Evolutionary conservation across 495 filamentous ascomycete species (phyloP).

Genomic region (Evernia prunastri): DNA sequence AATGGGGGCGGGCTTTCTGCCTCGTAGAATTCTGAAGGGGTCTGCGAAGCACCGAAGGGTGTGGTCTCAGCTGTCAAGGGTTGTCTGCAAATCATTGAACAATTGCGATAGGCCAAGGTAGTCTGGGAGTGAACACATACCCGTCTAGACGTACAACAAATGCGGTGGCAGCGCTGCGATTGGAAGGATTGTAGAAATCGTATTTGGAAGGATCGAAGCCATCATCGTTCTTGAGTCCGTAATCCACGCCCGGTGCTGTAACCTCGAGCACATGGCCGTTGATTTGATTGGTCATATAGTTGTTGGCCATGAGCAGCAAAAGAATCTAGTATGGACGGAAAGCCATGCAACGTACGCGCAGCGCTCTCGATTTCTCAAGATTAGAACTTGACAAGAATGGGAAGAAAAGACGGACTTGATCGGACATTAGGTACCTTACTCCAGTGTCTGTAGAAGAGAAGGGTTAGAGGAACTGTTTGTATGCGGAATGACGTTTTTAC

Average conservation of each 20-base stretch:
- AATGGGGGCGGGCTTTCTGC: constrained; percentile 15
- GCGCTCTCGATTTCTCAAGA: not conserved
- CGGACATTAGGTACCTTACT: not conserved
- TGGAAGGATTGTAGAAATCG: constrained; percentile 21
- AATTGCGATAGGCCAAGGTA: not conserved
- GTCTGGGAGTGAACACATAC: not conserved
- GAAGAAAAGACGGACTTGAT: not conserved
- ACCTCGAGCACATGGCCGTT: not conserved
- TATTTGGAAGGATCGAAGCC: constrained; percentile 24
- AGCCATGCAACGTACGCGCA: not conserved
- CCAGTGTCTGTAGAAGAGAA: too few species aligned
- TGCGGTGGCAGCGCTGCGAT: constrained; percentile 9
- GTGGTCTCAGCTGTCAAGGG: not conserved
- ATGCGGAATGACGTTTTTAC: not conserved
- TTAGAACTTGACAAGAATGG: not conserved
- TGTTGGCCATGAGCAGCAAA: constrained; percentile 5
- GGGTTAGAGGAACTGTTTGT: not conserved
- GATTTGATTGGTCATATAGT: not conserved
- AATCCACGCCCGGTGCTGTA: constrained; percentile 14
- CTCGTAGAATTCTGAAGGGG: constrained; percentile 4
- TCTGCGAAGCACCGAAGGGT: not conserved
- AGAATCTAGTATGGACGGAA: not conserved
- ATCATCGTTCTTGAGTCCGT: constrained; percentile 22
- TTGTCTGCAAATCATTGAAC: constrained; percentile 12
- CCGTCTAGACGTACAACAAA: constrained; percentile 14